Base-by-base conservation (phyloP, 2,329 filamentous ascomycete species). In the Trichothecium roseum region DNA sequence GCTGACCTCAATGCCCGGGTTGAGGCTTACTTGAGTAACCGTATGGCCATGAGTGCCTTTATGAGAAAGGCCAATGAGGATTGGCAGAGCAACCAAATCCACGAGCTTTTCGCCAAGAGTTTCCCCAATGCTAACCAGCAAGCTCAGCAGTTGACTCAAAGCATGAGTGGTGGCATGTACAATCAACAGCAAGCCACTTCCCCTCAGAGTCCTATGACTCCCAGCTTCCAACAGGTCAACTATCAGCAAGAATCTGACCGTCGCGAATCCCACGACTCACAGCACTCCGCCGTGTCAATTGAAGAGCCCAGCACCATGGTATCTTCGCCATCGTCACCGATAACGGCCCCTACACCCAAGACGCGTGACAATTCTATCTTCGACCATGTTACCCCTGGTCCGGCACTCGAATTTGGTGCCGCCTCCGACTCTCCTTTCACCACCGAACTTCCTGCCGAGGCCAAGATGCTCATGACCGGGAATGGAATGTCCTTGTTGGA, bases 1-100 rank as follows among this genome's bases (percentile, higher is more conserved):
- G 55, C 66, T 18, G 70, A 76, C 40, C 71, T 82, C 53, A 81
- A 81, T 50, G 64, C 69, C 18, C 65, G 74, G 28, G 59, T 83
- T 4, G 72, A 74, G 27, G 56, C 62, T 6, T 69, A 60, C 38
- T 45, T 68, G 15, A 53, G 55, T 0, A 66, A 61, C 37, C 54
- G 59, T 8, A 49, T 64, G 3, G 62, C 59, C 8, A 60, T 68
- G 59, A 62, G 59, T 4, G 54, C 56, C 18, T 51, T 64, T 37
- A 50, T 64, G 1, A 50, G 52, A 3, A 47, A 48, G 2, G 54
- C 56, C 1, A 54, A 60, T 26, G 51, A 56, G 2, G 50, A 58
- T 16, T 63, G 59, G 52, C 57, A 59, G 12, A 58, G 65, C 34
- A 63, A 66, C 28, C 60, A 66, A 32, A 56, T 72, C 34, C 66